Conservation (phyloP, 345 rosid species). For the Citrus trifoliata region DNA sequence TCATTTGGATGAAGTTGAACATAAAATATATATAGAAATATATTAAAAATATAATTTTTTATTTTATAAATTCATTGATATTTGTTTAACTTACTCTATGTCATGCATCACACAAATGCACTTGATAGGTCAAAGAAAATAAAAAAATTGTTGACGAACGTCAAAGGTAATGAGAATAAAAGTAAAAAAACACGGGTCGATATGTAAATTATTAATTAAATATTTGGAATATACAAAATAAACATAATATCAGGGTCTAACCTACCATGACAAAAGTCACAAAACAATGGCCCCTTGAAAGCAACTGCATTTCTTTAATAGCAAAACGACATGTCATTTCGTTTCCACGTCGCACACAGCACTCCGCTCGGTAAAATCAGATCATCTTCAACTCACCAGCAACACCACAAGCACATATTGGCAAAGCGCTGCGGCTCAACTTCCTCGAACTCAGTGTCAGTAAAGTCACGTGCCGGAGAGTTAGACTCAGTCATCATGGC, state of each 20-base stretch:
- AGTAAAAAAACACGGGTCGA: neutral
- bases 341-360: neutral
- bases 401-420: neutral
- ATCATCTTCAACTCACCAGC: neutral
- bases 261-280: neutral
- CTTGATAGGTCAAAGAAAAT: no score
- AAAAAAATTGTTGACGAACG: neutral
- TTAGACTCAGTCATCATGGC: constrained; percentile 42
- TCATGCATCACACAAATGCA: no score
- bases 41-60: no score
- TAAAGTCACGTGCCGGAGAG: constrained; percentile 19
- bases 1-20: no score
- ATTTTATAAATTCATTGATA: no score
- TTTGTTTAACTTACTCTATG: no score
- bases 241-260: neutral
- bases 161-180: neutral
- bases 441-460: constrained; percentile 2
- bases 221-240: no score
- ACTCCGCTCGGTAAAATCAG: neutral
- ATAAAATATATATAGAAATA: no score
- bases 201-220: no score
- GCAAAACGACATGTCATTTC: constrained; percentile 5
- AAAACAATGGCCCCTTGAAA: neutral
- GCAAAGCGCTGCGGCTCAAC: neutral
- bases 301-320: neutral